A percentile compares a stretch with the other conserved stretches of the same genome.
Evolutionary conservation across 75 land plant species (phyloP).

Genomic region (Ceratopteris richardii): DNA sequence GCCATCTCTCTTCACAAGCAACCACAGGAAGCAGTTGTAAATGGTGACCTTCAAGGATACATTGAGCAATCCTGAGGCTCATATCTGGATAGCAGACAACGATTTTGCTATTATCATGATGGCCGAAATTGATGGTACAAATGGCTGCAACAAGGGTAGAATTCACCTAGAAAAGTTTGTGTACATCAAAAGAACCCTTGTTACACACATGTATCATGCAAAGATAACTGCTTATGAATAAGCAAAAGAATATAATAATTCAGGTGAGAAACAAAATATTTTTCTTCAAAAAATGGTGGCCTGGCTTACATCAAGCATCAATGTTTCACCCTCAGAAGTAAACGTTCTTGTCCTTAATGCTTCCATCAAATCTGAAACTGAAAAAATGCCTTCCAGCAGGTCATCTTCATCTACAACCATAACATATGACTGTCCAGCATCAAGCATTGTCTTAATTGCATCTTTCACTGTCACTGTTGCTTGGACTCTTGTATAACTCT

Average conservation of each 20-base stretch:
- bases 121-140: conserved; percentile 36
- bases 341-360: conserved; percentile 33
- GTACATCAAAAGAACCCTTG: not conserved
- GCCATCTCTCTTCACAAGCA: conserved; percentile 45
- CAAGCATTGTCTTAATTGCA: conserved; percentile 53
- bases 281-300: too few species aligned
- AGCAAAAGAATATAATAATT: too few species aligned
- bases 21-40: conserved; percentile 90
- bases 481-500: conserved; percentile 51
- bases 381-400: conserved; percentile 77
- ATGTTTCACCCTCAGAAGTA: conserved; percentile 28
- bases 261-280: too few species aligned
- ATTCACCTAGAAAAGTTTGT: conserved; percentile 30
- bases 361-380: conserved; percentile 55
- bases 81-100: conserved; percentile 85
- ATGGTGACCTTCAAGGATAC: conserved; percentile 68
- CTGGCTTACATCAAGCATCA: conserved; percentile 29
- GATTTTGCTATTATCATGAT: conserved; percentile 44
- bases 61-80: conserved; percentile 59
- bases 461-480: conserved; percentile 57
- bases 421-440: conserved; percentile 63
- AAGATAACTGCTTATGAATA: too few species aligned
- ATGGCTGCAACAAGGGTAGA: conserved; percentile 55
- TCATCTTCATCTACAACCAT: conserved; percentile 79
- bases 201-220: not conserved